A percentile compares a stretch with the other conserved stretches of the same genome.
Evolutionary conservation across 805 yeast species (phyloP).

Genomic region (Barnettozyma salicaria): DNA sequence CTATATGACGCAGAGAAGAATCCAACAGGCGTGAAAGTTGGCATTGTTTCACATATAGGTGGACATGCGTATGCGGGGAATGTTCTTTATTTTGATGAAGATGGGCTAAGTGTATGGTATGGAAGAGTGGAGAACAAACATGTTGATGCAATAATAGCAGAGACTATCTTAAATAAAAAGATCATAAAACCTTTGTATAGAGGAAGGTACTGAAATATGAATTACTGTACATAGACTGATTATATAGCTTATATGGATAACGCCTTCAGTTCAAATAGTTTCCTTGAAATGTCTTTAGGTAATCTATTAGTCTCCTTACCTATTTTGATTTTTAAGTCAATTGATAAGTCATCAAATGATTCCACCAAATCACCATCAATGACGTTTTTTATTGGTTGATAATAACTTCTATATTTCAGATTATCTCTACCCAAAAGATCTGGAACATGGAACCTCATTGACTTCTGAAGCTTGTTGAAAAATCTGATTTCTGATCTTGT

Average conservation of each 20-base stretch:
- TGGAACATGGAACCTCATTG: constrained; percentile 28
- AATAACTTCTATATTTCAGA: constrained; percentile 64
- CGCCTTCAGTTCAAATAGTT: constrained; percentile 46
- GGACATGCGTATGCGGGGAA: constrained; percentile 88
- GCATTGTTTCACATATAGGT: constrained; percentile 69
- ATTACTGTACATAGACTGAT: not conserved
- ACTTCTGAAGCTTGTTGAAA: constrained; percentile 48
- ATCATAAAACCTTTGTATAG: constrained; percentile 55
- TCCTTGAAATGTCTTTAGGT: constrained; percentile 44
- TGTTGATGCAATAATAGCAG: constrained; percentile 59
- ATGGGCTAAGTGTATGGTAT: constrained; percentile 54
- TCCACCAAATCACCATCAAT: constrained; percentile 90
- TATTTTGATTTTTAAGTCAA: constrained; percentile 18
- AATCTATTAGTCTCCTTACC: constrained; percentile 37
- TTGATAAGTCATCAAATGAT: constrained; percentile 22
- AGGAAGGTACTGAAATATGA: constrained; percentile 28
- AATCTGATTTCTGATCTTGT: constrained; percentile 57
- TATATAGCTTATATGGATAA: constrained; percentile 12
- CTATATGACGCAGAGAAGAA: constrained; percentile 20
- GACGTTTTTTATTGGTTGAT: constrained; percentile 69
- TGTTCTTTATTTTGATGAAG: constrained; percentile 46
- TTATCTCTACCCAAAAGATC: constrained; percentile 56
- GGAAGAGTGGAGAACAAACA: constrained; percentile 63
- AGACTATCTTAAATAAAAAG: constrained; percentile 42
- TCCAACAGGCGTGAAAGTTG: constrained; percentile 36